phyloP scores from a whole-genome alignment of 768 basidiomycete genomes.

The Mycena kentingensis region DNA sequence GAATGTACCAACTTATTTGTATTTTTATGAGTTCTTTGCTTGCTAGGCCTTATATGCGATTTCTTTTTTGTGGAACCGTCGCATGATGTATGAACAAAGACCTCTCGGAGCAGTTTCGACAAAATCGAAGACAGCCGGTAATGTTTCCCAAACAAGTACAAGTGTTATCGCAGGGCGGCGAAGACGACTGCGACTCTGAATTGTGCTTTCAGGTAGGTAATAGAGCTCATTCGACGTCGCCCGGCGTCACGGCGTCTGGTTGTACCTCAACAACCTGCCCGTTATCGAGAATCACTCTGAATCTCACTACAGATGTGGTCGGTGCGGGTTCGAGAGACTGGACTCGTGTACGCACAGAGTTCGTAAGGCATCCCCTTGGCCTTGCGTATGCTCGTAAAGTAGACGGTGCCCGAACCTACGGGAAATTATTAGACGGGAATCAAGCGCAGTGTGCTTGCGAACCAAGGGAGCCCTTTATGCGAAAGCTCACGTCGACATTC shows the following conservation, averaged over 20 bases:
- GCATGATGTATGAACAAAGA: no score
- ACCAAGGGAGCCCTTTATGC: constrained; percentile 74
- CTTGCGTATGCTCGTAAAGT: constrained; percentile 82
- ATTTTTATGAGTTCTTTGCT: no score
- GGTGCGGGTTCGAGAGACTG: neutral
- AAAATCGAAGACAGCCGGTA: no score
- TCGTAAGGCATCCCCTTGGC: constrained; percentile 71
- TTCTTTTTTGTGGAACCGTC: no score
- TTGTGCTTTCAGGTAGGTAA: no score
- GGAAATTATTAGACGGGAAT: neutral
- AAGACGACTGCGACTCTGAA: neutral
- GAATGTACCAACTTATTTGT: neutral
- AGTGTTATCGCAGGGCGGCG: no score
- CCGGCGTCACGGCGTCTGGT: constrained; percentile 1
- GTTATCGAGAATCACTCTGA: constrained; percentile 66
- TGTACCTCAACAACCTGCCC: constrained; percentile 43
- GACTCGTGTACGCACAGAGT: constrained; percentile 53
- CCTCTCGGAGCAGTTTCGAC: no score
- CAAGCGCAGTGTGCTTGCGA: neutral
- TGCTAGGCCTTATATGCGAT: no score
- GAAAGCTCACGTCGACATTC: constrained; percentile 76
- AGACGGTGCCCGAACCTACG: constrained; percentile 71
- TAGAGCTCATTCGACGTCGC: no score
- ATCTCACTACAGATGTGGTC: constrained; percentile 50
- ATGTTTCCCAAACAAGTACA: no score